A percentile compares a stretch with the other conserved stretches of the same genome.
Evolutionary conservation across 2,329 filamentous ascomycete genomes (phyloP).

Genomic region (Tolypocladium ophioglossoides): DNA sequence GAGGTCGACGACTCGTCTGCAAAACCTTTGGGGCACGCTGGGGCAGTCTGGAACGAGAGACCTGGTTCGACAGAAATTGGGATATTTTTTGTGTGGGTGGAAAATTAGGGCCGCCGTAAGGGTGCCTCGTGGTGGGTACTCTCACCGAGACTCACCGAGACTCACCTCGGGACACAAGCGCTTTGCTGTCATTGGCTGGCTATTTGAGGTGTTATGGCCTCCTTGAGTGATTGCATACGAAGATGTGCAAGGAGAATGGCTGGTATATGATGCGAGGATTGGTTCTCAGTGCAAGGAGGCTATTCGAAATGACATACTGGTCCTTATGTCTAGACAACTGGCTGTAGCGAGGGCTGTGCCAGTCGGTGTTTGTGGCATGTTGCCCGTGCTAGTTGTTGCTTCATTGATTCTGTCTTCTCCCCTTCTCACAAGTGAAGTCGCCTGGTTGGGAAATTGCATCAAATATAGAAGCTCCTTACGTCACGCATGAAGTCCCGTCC

Average conservation of each 20-base stretch:
- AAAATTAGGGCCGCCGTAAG: conserved; percentile 34
- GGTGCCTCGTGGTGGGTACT: not conserved
- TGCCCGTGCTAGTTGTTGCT: too few relatives aligned
- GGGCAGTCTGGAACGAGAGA: conserved; percentile 7
- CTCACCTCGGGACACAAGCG: not conserved
- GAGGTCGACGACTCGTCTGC: conserved; percentile 14
- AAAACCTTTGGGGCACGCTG: conserved; percentile 9
- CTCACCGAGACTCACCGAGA: not conserved
- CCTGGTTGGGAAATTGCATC: too few relatives aligned
- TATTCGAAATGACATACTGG: too few relatives aligned
- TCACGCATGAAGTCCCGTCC: not conserved
- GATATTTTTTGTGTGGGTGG: conserved; percentile 41
- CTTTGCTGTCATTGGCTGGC: not conserved
- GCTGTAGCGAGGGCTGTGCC: too few relatives aligned
- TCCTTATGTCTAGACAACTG: too few relatives aligned
- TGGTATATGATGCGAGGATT: too few relatives aligned
- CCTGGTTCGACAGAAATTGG: conserved; percentile 23
- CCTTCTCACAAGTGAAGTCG: too few relatives aligned
- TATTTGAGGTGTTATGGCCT: not conserved
- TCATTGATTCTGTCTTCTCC: too few relatives aligned
- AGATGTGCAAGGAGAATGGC: too few relatives aligned
- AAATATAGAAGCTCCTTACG: not conserved
- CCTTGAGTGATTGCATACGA: not conserved
- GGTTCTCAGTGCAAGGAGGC: too few relatives aligned
- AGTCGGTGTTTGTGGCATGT: too few relatives aligned